Conservation (phyloP, 768 basidiomycete species). For the Pleurotus giganteus region DNA sequence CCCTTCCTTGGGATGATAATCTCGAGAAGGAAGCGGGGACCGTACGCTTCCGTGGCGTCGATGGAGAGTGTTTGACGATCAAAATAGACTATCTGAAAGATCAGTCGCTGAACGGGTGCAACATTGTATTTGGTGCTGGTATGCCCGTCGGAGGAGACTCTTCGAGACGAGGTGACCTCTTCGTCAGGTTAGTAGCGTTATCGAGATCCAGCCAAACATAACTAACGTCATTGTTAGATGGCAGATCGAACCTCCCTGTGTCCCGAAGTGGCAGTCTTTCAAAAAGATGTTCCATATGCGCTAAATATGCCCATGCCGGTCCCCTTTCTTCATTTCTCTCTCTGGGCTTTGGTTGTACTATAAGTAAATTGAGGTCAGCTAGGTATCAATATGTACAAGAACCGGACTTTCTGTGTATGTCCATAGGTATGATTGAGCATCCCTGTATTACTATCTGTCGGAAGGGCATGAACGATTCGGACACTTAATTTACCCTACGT, state of each 20-base stretch:
- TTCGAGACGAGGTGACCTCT: conserved; percentile 5
- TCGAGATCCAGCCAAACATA: background rate
- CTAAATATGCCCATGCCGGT: conserved; percentile 1
- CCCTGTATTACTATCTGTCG: conserved; percentile 4
- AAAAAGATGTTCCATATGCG: conserved; percentile 9
- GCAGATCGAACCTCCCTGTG: conserved; percentile 6
- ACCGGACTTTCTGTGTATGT: conserved; percentile 3
- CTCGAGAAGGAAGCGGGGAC: conserved; percentile 42
- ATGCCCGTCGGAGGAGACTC: conserved; percentile 1
- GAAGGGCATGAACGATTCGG: background rate
- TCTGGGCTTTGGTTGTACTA: conserved; percentile 3
- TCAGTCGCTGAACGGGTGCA: conserved; percentile 39
- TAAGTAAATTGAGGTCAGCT: background rate
- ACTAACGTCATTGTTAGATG: background rate
- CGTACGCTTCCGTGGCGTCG: conserved; percentile 48
- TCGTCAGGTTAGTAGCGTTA: background rate
- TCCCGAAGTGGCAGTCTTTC: conserved; percentile 6
- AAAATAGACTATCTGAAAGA: conserved; percentile 45
- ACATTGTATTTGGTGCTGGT: conserved; percentile 48
- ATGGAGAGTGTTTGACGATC: conserved; percentile 47
- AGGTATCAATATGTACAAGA: conserved; percentile 2
- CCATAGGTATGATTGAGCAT: background rate
- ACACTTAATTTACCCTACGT: background rate
- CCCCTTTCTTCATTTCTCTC: background rate
- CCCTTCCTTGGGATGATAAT: conserved; percentile 52